Base-by-base conservation (phyloP, 176 grass and related monocot species). In the Avena eriantha region DNA sequence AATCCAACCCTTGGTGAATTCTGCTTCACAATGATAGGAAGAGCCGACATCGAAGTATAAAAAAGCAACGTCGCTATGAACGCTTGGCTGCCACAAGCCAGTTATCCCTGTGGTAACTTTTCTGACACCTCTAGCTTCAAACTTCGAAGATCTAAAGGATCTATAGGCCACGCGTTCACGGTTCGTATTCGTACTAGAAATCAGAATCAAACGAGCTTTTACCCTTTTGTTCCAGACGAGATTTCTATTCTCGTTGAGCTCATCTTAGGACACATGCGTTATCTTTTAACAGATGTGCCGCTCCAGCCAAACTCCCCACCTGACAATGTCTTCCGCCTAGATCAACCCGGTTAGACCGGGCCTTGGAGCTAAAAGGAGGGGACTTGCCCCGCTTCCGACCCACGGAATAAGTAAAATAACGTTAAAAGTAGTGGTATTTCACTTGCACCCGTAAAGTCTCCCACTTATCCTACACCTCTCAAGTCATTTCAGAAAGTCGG, bases 81-180 rank as follows among this genome's bases (percentile, higher is more conserved):
- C 88, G 78, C 81, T 93, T 93, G 88, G 91, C 88, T 88, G 36
- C 88, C 88, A 93, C 88, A 93, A 90, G 88, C 85, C 81, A 85
- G 53, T 90, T 93, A 93, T 93, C 91, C 89, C 50, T 77, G 57
- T 93, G 91, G 80, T 90, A 93, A 93, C 88, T 93, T 93, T 93
- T 93, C 60, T 56, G 59, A 90, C 88, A 90, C 84, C 87, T 90
- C 87, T 89, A 70, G 68, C 35, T 70, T 70, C 68, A 70, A 70
- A 70, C 88, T 89, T 80, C 85, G 77, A 93, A 87, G 81, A 59
- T 90, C 91, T 93, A 93, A 90, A 93, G 91, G 87, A 90, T 93
- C 81, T 45, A 90, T 90, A 90, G 88, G 91, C 88, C 91, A 90
- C 81, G 33, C 91, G 88, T 93, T 90, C 91, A 93, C 60, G 84